A percentile compares a stretch with the other conserved stretches of the same genome.
Evolutionary conservation across 208 protist species (phyloP).

Genomic region (Leishmania turanica): DNA sequence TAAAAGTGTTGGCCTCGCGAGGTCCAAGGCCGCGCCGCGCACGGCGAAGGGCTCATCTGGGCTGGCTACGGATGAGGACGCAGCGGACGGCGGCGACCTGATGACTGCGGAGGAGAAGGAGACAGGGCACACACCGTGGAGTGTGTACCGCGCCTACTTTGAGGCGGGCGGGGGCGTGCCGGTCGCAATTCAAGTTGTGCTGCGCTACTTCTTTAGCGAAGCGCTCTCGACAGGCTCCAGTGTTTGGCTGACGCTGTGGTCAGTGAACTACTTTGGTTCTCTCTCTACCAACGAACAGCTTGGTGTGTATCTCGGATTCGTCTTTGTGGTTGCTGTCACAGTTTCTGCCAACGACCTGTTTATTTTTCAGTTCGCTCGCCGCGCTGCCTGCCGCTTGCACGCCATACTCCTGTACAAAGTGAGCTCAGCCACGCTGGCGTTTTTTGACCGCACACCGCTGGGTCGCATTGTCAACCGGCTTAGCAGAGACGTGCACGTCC

Average conservation of each 20-base stretch:
- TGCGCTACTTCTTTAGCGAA: constrained; percentile 40
- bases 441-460: constrained; percentile 63
- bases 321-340: constrained; percentile 8
- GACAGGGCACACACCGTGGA: constrained; percentile 49
- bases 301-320: constrained; percentile 17
- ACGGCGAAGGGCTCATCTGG: background rate
- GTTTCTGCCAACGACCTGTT: constrained; percentile 8
- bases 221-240: constrained; percentile 13
- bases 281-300: constrained; percentile 28
- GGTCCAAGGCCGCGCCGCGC: background rate
- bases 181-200: constrained; percentile 18
- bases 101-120: constrained; percentile 70
- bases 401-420: constrained; percentile 47
- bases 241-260: constrained; percentile 72
- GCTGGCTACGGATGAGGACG: background rate
- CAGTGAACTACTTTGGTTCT: constrained; percentile 36
- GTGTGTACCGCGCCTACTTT: constrained; percentile 56
- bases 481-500: constrained; percentile 66
- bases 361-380: constrained; percentile 33
- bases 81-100: constrained; percentile 26
- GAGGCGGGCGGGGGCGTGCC: constrained; percentile 36
- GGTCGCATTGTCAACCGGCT: constrained; percentile 85
- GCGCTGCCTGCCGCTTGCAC: constrained; percentile 53
- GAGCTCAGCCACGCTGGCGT: constrained; percentile 43
- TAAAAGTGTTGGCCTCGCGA: too few relatives aligned